Evolutionary conservation across 2,329 filamentous ascomycete genomes (phyloP), one percentile per base, ranked within the genome.

Genomic region (Pestalotiopsis sp.): DNA sequence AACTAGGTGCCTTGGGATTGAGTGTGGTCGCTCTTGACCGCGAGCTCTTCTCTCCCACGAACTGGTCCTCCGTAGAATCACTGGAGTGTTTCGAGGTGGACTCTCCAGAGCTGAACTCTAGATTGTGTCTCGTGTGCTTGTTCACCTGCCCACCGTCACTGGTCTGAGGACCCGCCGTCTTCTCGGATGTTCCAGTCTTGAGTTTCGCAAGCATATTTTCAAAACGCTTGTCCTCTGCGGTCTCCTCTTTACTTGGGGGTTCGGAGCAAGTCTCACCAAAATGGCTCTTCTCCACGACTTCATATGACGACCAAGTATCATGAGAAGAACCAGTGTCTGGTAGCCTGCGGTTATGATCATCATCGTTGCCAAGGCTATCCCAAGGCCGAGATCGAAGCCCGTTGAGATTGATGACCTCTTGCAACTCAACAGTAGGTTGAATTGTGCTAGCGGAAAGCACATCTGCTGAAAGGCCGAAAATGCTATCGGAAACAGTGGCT

Each of bases 171-270:
- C 6, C 44, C 17, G 17, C 44, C 44, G 20, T n/a, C 17, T 9
- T 52, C 44, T 52, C 17, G 3, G n/a, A 17, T 52, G 7, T 22
- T 9, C 44, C 44, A 6, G 44, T 9, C 14, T 52, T 52, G 58
- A 61, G 58, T 35, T 39, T 61, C 13, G 24, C 58, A 10, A 61
- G 58, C 30, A 61, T 39, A 20, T 35, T 39, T 17, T 64, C 60
- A 40, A 75, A 73, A 65, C 69, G 68, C 40, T 70, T 72, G 2
- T 65, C 59, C 3, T 70, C 66, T 48, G 70, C 71, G 26, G 74
- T 68, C 17, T 68, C 57, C 14, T 70, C 69, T 14, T 75, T 73
- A 7, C 58, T n/a, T 13, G 11, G 30, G 20, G 1, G 3, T 30
- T 61, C 58, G 26, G 4, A 1, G n/a, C 13, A 35, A 35, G 17